Evolutionary conservation across 176 grass and related monocot genomes (phyloP), one percentile per base, ranked within the genome.

Genomic region (Cenchrus purpureus): DNA sequence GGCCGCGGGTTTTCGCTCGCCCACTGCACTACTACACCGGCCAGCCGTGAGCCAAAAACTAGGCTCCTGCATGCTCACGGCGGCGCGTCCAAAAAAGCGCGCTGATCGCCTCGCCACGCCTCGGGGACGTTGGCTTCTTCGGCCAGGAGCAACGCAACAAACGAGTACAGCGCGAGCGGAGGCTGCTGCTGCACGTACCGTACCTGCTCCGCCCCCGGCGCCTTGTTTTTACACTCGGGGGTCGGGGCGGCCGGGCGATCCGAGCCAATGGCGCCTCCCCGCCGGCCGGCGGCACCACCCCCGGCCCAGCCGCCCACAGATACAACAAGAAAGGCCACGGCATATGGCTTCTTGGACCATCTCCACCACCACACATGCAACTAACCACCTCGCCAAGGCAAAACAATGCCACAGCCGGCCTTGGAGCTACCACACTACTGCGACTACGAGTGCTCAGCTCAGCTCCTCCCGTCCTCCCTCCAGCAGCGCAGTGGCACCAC

Each of bases 111-210:
- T 25, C 25, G 25, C 25, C 25, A 25, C 74, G 59, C 59, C 59
- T 62, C 66, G 10, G 22, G 65, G 45, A 46, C 5, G 31, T 7
- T n/a, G 8, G 37, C 20, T 51, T 83, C 84, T 59, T 87, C 84
- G 80, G 80, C 84, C 79, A 87, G 80, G 67, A 73, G 89, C 85
- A 76, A 87, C 0, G 68, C 80, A 84, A 91, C 89, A 83, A 90
- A 80, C 69, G 13, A 56, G 83, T 17, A 43, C 29, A 67, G 66
- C 52, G 67, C 14, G 72, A 63, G 61, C 71, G 77, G 43, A 75
- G 77, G 52, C 48, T 58, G 65, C 16, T 61, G 64, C 54, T 29
- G 28, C 25, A 25, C 25, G 25, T 25, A 25, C 3, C 29, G 31
- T 57, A 56, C 19, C 79, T 44, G 65, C 79, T 42, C 37, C 37